phyloP scores from a whole-genome alignment of 306 rosid genomes.

The Quercus gilva region DNA sequence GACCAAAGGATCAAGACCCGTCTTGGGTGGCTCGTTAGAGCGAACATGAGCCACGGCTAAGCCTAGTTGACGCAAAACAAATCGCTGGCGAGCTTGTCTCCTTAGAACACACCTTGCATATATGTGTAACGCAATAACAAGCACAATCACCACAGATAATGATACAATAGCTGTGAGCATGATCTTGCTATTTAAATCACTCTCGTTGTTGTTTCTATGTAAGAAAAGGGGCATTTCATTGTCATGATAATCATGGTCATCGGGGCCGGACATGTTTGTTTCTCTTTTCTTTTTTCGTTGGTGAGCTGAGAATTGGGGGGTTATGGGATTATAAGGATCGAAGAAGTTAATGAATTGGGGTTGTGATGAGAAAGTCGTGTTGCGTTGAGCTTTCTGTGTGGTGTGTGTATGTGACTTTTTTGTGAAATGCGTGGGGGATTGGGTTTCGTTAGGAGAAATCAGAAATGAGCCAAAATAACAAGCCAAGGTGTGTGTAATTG shows the following conservation, averaged over 20 bases:
- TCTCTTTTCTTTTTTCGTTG: background rate
- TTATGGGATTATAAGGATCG: background rate
- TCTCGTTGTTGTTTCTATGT: background rate
- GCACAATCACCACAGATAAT: conserved; percentile 44
- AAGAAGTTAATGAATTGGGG: background rate
- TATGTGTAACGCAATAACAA: conserved; percentile 70
- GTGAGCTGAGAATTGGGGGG: background rate
- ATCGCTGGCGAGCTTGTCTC: conserved; percentile 65
- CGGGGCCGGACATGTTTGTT: background rate
- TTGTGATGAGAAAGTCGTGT: background rate
- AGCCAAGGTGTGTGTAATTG: background rate
- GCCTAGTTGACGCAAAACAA: conserved; percentile 39
- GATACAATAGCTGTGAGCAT: conserved; percentile 58
- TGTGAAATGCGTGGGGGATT: background rate
- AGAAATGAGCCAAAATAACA: background rate
- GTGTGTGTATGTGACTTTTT: background rate
- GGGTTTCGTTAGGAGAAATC: background rate
- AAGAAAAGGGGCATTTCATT: rapidly evolving
- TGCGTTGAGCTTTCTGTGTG: background rate
- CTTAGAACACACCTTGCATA: conserved; percentile 61
- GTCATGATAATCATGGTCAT: background rate
- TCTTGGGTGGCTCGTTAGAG: conserved; percentile 22
- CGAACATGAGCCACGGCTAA: conserved; percentile 38
- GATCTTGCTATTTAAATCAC: conserved; percentile 48
- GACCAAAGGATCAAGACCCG: conserved; percentile 42